Percentiles rank a stretch among this genome's conserved stretches.
Conservation (phyloP, 2,329 filamentous ascomycete species). For the Beauveria sp. region DNA sequence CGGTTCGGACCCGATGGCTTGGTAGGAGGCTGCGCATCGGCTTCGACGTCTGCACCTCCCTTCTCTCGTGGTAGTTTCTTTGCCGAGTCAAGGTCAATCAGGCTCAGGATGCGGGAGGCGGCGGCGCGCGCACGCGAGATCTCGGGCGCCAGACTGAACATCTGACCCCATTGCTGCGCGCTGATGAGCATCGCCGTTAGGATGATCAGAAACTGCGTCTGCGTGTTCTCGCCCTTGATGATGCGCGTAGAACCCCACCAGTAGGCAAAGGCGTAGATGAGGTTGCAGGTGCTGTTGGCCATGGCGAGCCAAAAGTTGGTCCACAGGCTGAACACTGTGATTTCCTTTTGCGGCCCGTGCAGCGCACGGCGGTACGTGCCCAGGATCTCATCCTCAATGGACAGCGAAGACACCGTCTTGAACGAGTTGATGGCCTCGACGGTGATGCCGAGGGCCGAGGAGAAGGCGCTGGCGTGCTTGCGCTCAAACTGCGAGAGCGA, state of each 20-base stretch:
- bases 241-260: constrained; percentile 74
- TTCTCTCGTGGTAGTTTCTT: constrained; percentile 17
- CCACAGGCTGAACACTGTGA: constrained; percentile 37
- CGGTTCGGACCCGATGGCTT: constrained; percentile 18
- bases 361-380: constrained; percentile 45
- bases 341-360: constrained; percentile 45
- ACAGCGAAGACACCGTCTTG: constrained; percentile 53
- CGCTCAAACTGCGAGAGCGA: constrained; percentile 55
- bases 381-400: constrained; percentile 43
- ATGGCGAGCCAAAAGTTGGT: constrained; percentile 55
- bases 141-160: constrained; percentile 69
- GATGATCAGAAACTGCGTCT: constrained; percentile 68
- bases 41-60: constrained; percentile 32
- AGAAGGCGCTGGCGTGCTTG: constrained; percentile 57
- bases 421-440: constrained; percentile 60
- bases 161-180: constrained; percentile 65
- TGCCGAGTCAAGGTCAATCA: constrained; percentile 35
- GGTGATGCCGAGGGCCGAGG: constrained; percentile 54
- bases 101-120: constrained; percentile 47
- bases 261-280: constrained; percentile 68
- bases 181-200: constrained; percentile 64
- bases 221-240: constrained; percentile 53
- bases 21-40: constrained; percentile 21
- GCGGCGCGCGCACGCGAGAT: constrained; percentile 60
- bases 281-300: constrained; percentile 52